A percentile compares a stretch with the other conserved stretches of the same genome.
Evolutionary conservation across 2,329 filamentous ascomycete species (phyloP).

Genomic region (Trichoderma sp.): DNA sequence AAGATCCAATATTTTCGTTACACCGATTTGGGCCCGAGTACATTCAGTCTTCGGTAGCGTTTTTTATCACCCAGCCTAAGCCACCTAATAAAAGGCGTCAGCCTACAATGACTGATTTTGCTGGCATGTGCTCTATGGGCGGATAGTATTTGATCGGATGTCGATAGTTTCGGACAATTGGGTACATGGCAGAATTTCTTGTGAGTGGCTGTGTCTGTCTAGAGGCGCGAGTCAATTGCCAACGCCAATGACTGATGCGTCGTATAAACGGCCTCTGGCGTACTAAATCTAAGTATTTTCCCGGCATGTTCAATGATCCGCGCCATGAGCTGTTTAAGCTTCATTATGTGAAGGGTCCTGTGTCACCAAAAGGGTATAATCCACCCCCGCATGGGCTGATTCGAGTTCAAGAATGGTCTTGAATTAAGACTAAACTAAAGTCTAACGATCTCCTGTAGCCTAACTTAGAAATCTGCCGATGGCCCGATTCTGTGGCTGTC

Average conservation of each 20-base stretch:
- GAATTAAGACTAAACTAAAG: neutral
- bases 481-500: neutral
- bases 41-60: neutral
- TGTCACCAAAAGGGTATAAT: too few relatives aligned
- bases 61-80: neutral
- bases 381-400: neutral
- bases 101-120: neutral
- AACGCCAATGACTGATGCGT: neutral
- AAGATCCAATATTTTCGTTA: neutral
- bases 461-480: neutral
- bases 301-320: neutral
- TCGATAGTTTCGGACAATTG: neutral
- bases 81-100: neutral
- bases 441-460: neutral
- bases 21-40: neutral
- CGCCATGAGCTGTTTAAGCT: neutral
- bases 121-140: neutral
- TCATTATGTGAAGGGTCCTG: neutral
- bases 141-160: neutral
- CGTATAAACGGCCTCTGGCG: neutral
- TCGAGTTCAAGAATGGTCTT: neutral
- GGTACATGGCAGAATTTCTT: neutral
- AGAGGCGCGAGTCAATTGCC: too few relatives aligned
- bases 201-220: neutral
- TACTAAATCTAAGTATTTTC: neutral